These are phyloP conservation scores for Phytophthora multivora DNA, from an alignment of 352 stramenopile species.

Conservation along the genomic window DNA sequence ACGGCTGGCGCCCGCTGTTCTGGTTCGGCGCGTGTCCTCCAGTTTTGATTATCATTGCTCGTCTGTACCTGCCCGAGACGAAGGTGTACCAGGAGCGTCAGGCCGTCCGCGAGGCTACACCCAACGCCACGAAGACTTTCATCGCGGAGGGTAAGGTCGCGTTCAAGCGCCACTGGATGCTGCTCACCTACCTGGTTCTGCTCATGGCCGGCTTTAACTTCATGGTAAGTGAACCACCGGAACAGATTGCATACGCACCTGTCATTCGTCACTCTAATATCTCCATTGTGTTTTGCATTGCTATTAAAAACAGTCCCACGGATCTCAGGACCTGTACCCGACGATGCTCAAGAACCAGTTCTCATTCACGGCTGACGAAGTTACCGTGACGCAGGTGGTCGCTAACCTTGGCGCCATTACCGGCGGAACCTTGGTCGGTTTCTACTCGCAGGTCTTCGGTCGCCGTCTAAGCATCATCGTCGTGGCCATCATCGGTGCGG, in stretches of 20 bases:
- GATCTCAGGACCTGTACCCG: constrained; percentile 52
- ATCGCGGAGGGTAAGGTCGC: constrained; percentile 45
- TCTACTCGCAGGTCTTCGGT: constrained; percentile 56
- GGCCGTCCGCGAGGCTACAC: constrained; percentile 27
- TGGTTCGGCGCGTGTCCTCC: constrained; percentile 53
- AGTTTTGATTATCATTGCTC: constrained; percentile 51
- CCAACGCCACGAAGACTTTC: constrained; percentile 37
- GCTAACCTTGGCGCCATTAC: constrained; percentile 51
- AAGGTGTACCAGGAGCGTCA: constrained; percentile 40
- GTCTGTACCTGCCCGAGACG: constrained; percentile 41
- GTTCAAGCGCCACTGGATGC: constrained; percentile 47
- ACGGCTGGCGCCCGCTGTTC: constrained; percentile 50
- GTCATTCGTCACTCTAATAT: constrained; percentile 1
- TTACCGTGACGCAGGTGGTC: constrained; percentile 49
- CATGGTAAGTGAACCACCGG: constrained; percentile 28
- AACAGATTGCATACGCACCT: not conserved
- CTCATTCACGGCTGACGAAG: constrained; percentile 43
- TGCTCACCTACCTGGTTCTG: constrained; percentile 48
- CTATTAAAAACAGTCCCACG: constrained; percentile 32
- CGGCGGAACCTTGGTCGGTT: constrained; percentile 45
- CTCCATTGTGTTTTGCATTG: not conserved
- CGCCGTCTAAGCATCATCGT: constrained; percentile 47
- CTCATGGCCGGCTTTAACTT: constrained; percentile 60
- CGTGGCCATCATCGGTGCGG: constrained; percentile 32
- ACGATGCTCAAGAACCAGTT: constrained; percentile 56